Percentiles rank a stretch among this genome's conserved stretches.
These are phyloP conservation scores for Daedaleopsis nitida DNA, from an alignment of 768 basidiomycete genomes.

Conservation along the genomic window DNA sequence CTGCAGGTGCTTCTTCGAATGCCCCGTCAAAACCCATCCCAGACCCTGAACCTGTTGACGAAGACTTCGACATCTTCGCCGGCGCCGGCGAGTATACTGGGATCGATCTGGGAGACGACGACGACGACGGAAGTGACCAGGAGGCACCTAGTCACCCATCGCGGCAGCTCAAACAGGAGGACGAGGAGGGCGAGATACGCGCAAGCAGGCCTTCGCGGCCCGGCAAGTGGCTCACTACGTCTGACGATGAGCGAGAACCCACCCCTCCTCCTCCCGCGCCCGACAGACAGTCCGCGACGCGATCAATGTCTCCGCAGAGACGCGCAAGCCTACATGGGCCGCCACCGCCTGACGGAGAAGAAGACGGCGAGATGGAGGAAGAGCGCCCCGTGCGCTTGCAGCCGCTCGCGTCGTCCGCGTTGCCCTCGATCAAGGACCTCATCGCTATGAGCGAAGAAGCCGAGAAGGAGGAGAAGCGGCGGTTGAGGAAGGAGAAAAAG, in stretches of 20 bases:
- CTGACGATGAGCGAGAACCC: constrained; percentile 20
- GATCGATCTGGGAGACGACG: constrained; percentile 55
- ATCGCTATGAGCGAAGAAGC: constrained; percentile 75
- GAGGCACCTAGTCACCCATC: neutral
- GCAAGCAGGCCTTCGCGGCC: constrained; percentile 8
- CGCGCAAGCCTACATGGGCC: neutral
- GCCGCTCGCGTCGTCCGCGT: constrained; percentile 75
- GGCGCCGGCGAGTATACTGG: constrained; percentile 85
- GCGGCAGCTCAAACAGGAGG: neutral
- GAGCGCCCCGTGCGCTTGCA: constrained; percentile 57
- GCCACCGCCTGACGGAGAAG: constrained; percentile 23
- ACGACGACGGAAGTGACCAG: constrained; percentile 39
- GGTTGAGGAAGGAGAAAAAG: constrained; percentile 69
- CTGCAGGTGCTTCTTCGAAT: neutral
- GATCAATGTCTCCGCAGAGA: constrained; percentile 4
- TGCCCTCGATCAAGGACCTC: constrained; percentile 84
- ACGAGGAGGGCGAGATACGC: constrained; percentile 19
- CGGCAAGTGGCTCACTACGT: constrained; percentile 21
- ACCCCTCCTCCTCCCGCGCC: neutral
- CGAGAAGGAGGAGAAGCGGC: constrained; percentile 65
- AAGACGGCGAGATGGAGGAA: constrained; percentile 43
- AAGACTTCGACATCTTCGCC: constrained; percentile 86
- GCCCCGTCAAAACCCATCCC: neutral
- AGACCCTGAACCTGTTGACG: constrained; percentile 45
- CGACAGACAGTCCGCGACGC: neutral